These are phyloP conservation scores for Physocladia obscura DNA, from an alignment of 192 early-diverging fungal genomes.

Conservation along the genomic window DNA sequence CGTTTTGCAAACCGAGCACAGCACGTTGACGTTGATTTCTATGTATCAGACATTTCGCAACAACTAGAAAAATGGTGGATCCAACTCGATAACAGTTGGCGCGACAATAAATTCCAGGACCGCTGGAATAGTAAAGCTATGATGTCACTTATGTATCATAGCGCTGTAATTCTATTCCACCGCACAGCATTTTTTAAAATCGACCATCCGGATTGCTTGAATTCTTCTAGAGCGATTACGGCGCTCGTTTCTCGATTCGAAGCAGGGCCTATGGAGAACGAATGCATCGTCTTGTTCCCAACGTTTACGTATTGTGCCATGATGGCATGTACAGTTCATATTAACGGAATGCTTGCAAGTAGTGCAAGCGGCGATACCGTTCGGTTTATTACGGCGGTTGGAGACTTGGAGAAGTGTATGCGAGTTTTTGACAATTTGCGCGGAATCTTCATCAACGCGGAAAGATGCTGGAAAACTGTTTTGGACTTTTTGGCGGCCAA, in stretches of 20 bases:
- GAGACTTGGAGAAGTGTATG: slow-evolving; percentile 13
- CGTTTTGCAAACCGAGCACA: slow-evolving; percentile 25
- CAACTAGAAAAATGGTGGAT: slow-evolving; percentile 3
- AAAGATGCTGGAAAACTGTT: slow-evolving; percentile 17
- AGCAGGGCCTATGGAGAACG: not conserved
- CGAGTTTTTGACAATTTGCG: slow-evolving; percentile 21
- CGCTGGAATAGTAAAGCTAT: slow-evolving; percentile 17
- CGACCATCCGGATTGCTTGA: not conserved
- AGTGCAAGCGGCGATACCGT: not conserved
- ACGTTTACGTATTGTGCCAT: slow-evolving; percentile 22
- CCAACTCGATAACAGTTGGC: not conserved
- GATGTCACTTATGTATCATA: slow-evolving; percentile 25
- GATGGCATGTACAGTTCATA: slow-evolving; percentile 3
- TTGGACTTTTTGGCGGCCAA: slow-evolving; percentile 1
- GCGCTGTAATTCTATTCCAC: slow-evolving; percentile 24
- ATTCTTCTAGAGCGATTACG: not conserved
- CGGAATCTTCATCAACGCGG: not conserved
- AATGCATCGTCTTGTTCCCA: slow-evolving; percentile 9
- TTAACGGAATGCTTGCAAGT: not conserved
- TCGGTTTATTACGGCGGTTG: not conserved
- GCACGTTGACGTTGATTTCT: not conserved
- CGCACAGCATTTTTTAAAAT: not conserved
- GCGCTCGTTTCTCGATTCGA: slow-evolving; percentile 5
- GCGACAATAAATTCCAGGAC: not conserved
- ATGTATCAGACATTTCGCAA: not conserved